These are phyloP conservation scores for Trichoderma reesei DNA, from an alignment of 495 filamentous ascomycete genomes.

Conservation along the genomic window DNA sequence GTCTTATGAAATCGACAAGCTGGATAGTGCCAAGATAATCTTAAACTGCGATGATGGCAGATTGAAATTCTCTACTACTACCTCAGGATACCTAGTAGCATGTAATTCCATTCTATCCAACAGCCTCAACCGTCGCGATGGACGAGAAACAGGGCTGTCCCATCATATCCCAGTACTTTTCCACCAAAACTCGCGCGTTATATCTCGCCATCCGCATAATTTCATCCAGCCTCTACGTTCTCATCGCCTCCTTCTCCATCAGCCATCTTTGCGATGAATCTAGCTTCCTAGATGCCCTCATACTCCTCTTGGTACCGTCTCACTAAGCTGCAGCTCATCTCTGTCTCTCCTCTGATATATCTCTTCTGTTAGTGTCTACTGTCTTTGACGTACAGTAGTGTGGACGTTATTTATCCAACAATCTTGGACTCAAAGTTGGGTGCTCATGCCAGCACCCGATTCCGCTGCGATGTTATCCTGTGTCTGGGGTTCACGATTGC, in stretches of 20 bases:
- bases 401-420: neutral
- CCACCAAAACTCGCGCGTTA: neutral
- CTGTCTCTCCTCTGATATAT: neutral
- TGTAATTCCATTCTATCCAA: neutral
- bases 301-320: neutral
- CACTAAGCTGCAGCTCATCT: neutral
- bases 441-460: neutral
- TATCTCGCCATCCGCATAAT: neutral
- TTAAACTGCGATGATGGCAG: no score
- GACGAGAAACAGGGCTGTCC: neutral
- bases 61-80: no score
- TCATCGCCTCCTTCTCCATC: neutral
- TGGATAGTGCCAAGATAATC: no score
- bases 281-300: neutral
- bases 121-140: neutral
- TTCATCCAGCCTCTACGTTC: neutral
- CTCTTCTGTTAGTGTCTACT: neutral
- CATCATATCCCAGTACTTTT: neutral
- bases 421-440: neutral
- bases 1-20: no score
- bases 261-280: neutral
- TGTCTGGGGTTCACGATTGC: neutral
- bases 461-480: neutral
- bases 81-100: no score
- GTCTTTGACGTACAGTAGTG: neutral